phyloP scores from a whole-genome alignment of 768 basidiomycete genomes.

The Suillus plorans region DNA sequence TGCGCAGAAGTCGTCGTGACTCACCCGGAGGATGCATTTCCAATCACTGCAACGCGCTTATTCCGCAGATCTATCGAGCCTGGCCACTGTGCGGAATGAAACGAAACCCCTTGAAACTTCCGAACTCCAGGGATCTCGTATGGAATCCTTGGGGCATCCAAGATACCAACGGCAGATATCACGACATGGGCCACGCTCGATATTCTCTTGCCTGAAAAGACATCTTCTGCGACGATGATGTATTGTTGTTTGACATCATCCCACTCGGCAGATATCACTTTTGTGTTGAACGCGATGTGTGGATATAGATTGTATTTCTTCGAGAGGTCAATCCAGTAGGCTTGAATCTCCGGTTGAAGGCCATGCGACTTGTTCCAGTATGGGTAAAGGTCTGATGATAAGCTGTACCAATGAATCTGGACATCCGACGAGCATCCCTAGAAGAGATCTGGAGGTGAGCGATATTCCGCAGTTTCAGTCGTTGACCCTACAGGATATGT shows the following conservation, averaged over 20 bases:
- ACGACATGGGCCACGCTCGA: conserved; percentile 43
- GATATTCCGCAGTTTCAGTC: background rate
- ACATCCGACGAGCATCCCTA: conserved; percentile 49
- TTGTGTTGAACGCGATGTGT: conserved; percentile 42
- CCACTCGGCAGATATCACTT: conserved; percentile 49
- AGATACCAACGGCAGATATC: conserved; percentile 48
- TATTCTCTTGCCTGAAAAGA: conserved; percentile 29
- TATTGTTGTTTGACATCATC: conserved; percentile 35
- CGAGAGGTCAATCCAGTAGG: conserved; percentile 42
- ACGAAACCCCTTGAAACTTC: conserved; percentile 47
- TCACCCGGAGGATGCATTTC: conserved; percentile 66
- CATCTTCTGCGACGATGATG: conserved; percentile 32
- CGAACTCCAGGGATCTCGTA: conserved; percentile 34
- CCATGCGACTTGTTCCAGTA: conserved; percentile 45
- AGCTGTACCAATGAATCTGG: conserved; percentile 41
- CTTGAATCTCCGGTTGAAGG: conserved; percentile 40
- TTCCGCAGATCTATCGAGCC: conserved; percentile 37
- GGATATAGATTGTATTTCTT: conserved; percentile 42
- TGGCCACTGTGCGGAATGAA: conserved; percentile 56
- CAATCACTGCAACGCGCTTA: conserved; percentile 46
- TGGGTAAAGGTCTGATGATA: conserved; percentile 47
- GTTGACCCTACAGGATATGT: conserved; percentile 20
- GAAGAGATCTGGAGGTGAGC: background rate
- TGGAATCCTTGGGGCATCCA: conserved; percentile 44
- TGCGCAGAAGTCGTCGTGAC: conserved; percentile 11